Evolutionary conservation across 2,329 filamentous ascomycete genomes (phyloP).

Genomic region (Neonectria coccinea): DNA sequence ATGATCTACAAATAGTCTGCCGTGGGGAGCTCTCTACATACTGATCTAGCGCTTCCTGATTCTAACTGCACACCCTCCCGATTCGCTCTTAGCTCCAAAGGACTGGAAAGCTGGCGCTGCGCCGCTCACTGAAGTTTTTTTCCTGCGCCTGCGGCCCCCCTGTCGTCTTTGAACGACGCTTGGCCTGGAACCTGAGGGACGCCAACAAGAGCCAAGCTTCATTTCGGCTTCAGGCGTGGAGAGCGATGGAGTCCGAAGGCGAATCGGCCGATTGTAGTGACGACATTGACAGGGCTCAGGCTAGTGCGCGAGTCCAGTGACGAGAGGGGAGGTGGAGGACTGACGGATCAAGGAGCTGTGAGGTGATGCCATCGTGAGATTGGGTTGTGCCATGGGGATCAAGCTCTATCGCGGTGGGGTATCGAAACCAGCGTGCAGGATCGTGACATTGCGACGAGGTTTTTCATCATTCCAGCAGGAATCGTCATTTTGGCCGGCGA

Average conservation of each 20-base stretch:
- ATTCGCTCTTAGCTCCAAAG: neutral
- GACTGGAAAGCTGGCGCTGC: neutral
- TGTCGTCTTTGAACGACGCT: constrained; percentile 26
- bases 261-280: constrained; percentile 44
- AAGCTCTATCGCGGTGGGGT: constrained; percentile 36
- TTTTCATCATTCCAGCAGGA: constrained; percentile 13
- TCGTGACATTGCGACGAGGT: constrained; percentile 16
- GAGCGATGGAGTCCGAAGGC: constrained; percentile 17
- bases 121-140: constrained; percentile 26
- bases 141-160: constrained; percentile 8
- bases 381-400: constrained; percentile 41
- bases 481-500: constrained; percentile 3
- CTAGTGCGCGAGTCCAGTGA: constrained; percentile 13
- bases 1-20: constrained; percentile 43
- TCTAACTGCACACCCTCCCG: constrained; percentile 38
- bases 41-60: neutral
- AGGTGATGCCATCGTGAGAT: constrained; percentile 45
- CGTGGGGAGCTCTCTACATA: constrained; percentile 10
- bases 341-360: constrained; percentile 28
- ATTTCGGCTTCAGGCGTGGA: constrained; percentile 36
- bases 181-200: constrained; percentile 33
- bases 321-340: constrained; percentile 4
- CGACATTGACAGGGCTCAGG: constrained; percentile 28
- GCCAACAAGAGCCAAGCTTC: constrained; percentile 39
- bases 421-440: constrained; percentile 15